phyloP scores from a whole-genome alignment of 306 rosid species.

The Inga leiocalycina region DNA sequence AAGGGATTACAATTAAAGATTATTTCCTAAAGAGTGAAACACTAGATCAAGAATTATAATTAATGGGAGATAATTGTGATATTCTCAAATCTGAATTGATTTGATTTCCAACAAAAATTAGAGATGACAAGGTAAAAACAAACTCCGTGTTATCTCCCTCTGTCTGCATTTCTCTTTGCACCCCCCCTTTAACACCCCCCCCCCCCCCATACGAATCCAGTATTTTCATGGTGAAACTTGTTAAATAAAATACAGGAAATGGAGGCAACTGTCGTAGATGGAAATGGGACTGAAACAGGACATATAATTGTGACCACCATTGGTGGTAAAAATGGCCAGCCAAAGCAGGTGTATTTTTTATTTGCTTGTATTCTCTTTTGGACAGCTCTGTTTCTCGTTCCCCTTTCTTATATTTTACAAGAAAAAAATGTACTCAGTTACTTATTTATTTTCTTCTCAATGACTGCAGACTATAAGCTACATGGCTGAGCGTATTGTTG shows the following conservation, averaged over 20 bases:
- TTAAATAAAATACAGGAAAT: slow-evolving; percentile 47
- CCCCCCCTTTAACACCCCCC: neutral
- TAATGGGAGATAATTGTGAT: no score
- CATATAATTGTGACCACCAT: slow-evolving; percentile 69
- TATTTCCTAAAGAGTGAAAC: no score
- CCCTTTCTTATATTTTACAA: neutral
- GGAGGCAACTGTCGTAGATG: slow-evolving; percentile 59
- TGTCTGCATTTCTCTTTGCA: slow-evolving; percentile 7
- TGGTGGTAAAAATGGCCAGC: slow-evolving; percentile 70
- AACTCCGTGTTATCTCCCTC: neutral
- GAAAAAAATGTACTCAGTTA: neutral
- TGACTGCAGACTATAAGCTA: slow-evolving; percentile 61
- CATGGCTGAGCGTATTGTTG: slow-evolving; percentile 76
- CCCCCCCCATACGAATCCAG: neutral
- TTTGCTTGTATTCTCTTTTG: neutral
- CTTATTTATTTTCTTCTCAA: neutral
- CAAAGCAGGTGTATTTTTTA: slow-evolving; percentile 55
- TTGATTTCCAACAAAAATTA: slow-evolving; percentile 33
- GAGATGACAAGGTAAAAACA: slow-evolving; percentile 58
- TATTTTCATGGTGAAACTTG: neutral
- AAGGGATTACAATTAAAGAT: no score
- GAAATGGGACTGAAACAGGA: slow-evolving; percentile 66
- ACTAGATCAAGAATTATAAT: no score
- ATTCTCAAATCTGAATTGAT: no score
- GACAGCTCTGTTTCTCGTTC: neutral